Evolutionary conservation across 192 early-diverging fungal genomes (phyloP).

Genomic region (Coemansia sp.): DNA sequence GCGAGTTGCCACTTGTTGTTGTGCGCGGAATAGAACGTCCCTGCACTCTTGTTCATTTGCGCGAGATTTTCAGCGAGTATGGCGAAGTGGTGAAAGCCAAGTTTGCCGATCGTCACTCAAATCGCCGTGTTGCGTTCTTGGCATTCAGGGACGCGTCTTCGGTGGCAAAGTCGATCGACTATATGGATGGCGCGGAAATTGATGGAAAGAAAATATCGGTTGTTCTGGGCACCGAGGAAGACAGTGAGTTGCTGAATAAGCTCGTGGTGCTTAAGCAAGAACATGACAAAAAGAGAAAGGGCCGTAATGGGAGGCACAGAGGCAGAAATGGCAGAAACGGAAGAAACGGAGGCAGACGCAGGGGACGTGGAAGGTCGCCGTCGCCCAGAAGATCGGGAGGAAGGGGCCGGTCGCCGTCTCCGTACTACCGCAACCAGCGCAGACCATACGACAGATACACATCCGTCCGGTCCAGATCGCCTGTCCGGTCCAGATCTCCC

Average conservation of each 20-base stretch:
- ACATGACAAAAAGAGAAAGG: neutral
- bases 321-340: neutral
- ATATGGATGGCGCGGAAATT: conserved; percentile 42
- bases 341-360: conserved; percentile 2
- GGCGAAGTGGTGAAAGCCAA: neutral
- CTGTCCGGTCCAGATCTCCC: conserved; percentile 36
- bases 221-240: conserved; percentile 8
- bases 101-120: too few relatives aligned
- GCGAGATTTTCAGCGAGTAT: conserved; percentile 26
- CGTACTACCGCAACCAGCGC: conserved; percentile 21
- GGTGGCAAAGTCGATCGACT: conserved; percentile 21
- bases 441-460: conserved; percentile 20
- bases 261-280: too few relatives aligned
- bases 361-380: conserved; percentile 10
- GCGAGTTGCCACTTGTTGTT: too few relatives aligned
- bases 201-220: conserved; percentile 10
- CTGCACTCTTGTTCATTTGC: conserved; percentile 9
- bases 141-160: too few relatives aligned
- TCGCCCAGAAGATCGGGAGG: conserved; percentile 11
- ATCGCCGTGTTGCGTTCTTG: too few relatives aligned
- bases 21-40: too few relatives aligned
- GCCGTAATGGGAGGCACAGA: neutral
- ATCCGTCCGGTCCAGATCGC: conserved; percentile 32
- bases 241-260: neutral
- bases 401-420: conserved; percentile 39